phyloP scores from a whole-genome alignment of 2,329 filamentous ascomycete species.

The Camptophora hylomeconis region DNA sequence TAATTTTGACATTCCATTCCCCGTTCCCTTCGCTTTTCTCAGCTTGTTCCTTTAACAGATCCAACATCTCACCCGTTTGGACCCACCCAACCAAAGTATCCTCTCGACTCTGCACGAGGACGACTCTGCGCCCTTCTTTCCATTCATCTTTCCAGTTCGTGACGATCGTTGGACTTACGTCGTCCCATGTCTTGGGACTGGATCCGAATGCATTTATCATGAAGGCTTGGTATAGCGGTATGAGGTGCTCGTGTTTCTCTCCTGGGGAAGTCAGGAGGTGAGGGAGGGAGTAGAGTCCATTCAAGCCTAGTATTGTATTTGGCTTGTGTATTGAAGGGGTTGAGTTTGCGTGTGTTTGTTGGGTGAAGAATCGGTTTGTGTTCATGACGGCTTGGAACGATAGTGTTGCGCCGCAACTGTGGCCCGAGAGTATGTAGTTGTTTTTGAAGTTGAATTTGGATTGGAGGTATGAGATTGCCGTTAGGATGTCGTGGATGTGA shows the following conservation, averaged over 20 bases:
- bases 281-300: constrained; percentile 54
- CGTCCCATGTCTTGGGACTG: constrained; percentile 38
- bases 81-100: constrained; percentile 39
- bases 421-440: constrained; percentile 31
- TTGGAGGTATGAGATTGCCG: constrained; percentile 29
- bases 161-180: constrained; percentile 41
- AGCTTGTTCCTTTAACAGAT: constrained; percentile 33
- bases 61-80: constrained; percentile 46
- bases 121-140: constrained; percentile 25
- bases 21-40: too few relatives aligned
- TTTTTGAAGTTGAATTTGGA: constrained; percentile 24
- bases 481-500: constrained; percentile 30
- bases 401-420: constrained; percentile 34
- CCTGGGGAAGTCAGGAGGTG: constrained; percentile 34
- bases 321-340: constrained; percentile 37
- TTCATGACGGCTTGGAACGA: constrained; percentile 32
- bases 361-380: constrained; percentile 1
- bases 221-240: constrained; percentile 40
- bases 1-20: constrained; percentile 24
- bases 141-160: constrained; percentile 21
- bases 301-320: constrained; percentile 44
- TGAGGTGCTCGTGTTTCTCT: constrained; percentile 8
- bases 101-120: constrained; percentile 33
- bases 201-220: constrained; percentile 48
- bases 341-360: too few relatives aligned